Base-by-base conservation (phyloP, 2,329 filamentous ascomycete species). In the Aureobasidium vineae region DNA sequence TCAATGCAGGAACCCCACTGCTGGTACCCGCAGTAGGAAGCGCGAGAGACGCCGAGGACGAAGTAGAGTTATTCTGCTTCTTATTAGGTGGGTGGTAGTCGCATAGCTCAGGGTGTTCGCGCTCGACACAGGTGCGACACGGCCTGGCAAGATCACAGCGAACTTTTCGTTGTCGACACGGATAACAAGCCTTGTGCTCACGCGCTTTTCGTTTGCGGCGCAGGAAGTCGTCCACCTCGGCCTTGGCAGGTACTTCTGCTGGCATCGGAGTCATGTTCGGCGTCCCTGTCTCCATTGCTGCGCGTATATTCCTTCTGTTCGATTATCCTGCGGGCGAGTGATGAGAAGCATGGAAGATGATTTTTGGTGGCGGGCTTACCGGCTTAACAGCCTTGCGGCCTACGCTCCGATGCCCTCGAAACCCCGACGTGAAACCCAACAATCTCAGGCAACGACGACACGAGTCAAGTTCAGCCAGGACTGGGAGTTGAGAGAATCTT, bases 131-230 rank as follows among this genome's bases (percentile, higher is more conserved):
- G 63, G 80, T 82, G 69, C 81, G 80, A 71, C 81, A 83, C 13
- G 81, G 81, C 77, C 80, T 72, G 52, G 72, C 73, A 13, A 77
- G 72, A 70, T 83, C 80, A 74, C 81, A 82, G 72, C 80, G 81
- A 45, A 77, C 76, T 69, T 77, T 77, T 10, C 76, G 70, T 69
- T 77, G 80, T 50, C 81, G 75, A 72, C 81, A 83, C 64, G 81
- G 80, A 72, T 83, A 82, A 72, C 81, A 82, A 53, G 80, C 80
- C 75, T 83, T 83, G 75, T 83, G 81, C 73, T 83, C 81, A 36
- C 81, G 74, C 53, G 80, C 80, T 70, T 83, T 83, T 53, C 81
- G 75, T 74, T 83, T 83, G 70, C 80, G 75, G 26, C 80, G 75
- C 71, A 83, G 70, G 45, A 82, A 81, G 70, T 82, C 80, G 72